phyloP scores from a whole-genome alignment of 1,139 yeast species.

The Suhomyces kunorum region DNA sequence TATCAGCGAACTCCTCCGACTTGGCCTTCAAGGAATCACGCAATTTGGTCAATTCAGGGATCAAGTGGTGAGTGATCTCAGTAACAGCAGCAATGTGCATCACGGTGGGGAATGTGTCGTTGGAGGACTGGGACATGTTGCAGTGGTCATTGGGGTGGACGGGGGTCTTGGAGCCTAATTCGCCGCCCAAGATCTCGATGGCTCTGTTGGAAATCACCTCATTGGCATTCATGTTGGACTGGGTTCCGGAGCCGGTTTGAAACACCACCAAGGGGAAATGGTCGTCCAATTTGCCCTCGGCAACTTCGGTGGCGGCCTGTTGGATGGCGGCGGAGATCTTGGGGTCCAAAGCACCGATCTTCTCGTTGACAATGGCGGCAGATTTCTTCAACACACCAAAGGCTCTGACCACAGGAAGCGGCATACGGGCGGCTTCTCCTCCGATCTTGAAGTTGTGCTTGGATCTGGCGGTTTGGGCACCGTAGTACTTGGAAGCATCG shows the following conservation, averaged over 20 bases:
- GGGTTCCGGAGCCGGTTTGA: constrained; percentile 27
- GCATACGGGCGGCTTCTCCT: constrained; percentile 55
- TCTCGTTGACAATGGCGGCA: constrained; percentile 23
- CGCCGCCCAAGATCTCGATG: constrained; percentile 25
- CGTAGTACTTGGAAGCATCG: constrained; percentile 23
- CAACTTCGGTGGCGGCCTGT: constrained; percentile 23
- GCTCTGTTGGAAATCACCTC: constrained; percentile 26
- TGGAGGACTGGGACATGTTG: constrained; percentile 25
- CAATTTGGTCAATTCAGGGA: constrained; percentile 22
- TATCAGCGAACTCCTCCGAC: constrained; percentile 21
- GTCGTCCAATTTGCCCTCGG: constrained; percentile 22
- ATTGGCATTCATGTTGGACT: constrained; percentile 25
- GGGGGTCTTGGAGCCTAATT: constrained; percentile 22
- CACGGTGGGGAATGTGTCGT: constrained; percentile 26
- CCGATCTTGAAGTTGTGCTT: constrained; percentile 25
- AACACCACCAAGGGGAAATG: constrained; percentile 26
- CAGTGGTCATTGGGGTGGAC: constrained; percentile 27
- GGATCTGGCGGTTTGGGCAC: constrained; percentile 25
- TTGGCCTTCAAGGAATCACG: constrained; percentile 21
- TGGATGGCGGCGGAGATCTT: constrained; percentile 21
- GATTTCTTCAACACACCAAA: constrained; percentile 25
- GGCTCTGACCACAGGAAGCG: constrained; percentile 22
- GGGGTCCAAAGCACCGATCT: constrained; percentile 22
- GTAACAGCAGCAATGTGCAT: constrained; percentile 27
- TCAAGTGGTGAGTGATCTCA: constrained; percentile 19